Evolutionary conservation across 2,329 filamentous ascomycete species (phyloP).

Genomic region (Botrytis pseudocinerea): DNA sequence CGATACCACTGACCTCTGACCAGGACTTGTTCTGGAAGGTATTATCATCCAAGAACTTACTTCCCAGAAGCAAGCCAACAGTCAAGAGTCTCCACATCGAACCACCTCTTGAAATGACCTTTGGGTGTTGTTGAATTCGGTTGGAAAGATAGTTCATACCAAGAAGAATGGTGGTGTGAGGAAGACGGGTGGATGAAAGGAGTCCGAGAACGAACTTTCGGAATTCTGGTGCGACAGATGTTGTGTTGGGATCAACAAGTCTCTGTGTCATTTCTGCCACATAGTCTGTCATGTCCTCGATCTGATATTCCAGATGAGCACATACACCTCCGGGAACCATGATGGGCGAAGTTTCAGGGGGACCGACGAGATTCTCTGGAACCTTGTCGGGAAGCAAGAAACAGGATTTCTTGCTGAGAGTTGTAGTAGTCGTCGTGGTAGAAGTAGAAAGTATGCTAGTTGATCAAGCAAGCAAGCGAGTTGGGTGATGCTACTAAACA

Average conservation of each 20-base stretch:
- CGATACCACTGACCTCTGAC: constrained; percentile 73
- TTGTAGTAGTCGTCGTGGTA: not conserved
- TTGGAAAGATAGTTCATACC: constrained; percentile 69
- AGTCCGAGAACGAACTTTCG: constrained; percentile 74
- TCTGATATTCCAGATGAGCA: constrained; percentile 73
- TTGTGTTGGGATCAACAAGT: constrained; percentile 62
- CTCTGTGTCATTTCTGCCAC: constrained; percentile 70
- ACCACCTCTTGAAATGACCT: constrained; percentile 48
- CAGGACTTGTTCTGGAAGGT: constrained; percentile 78
- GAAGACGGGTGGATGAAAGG: constrained; percentile 68
- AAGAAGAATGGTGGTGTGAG: constrained; percentile 70
- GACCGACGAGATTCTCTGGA: constrained; percentile 37
- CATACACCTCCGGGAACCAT: constrained; percentile 62
- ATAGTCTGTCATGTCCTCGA: constrained; percentile 76
- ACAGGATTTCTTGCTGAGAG: constrained; percentile 34
- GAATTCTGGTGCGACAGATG: constrained; percentile 62
- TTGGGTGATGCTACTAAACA: constrained; percentile 17
- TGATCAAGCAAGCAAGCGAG: constrained; percentile 15
- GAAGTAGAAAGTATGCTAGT: not conserved
- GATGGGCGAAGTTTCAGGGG: constrained; percentile 32
- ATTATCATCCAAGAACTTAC: constrained; percentile 77
- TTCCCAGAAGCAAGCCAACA: constrained; percentile 67
- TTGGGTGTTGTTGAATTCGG: constrained; percentile 59
- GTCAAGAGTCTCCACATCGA: constrained; percentile 70
- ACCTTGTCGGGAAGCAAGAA: constrained; percentile 40